Evolutionary conservation across 2,329 filamentous ascomycete species (phyloP).

Genomic region (Zasmidium angulare): DNA sequence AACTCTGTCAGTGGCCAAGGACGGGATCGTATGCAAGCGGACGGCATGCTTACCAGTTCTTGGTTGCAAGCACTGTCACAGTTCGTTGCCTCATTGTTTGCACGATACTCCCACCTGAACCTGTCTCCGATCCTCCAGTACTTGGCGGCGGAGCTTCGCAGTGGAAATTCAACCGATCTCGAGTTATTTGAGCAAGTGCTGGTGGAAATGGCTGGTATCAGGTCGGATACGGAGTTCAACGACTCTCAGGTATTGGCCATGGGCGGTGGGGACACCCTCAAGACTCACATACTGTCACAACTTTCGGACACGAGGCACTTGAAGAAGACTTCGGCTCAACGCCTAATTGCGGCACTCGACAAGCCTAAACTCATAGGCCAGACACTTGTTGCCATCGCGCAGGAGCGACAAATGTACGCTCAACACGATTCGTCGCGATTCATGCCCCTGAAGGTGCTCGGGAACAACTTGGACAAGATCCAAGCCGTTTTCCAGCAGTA

Average conservation of each 20-base stretch:
- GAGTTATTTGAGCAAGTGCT: constrained; percentile 90
- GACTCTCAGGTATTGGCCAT: constrained; percentile 85
- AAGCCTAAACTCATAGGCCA: constrained; percentile 77
- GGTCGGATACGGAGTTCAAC: constrained; percentile 82
- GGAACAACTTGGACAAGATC: constrained; percentile 85
- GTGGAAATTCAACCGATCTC: constrained; percentile 83
- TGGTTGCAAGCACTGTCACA: constrained; percentile 88
- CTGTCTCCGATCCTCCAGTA: constrained; percentile 85
- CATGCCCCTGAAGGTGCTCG: constrained; percentile 83
- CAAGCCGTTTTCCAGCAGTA: constrained; percentile 84
- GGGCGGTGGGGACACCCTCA: constrained; percentile 78
- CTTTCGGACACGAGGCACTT: constrained; percentile 81
- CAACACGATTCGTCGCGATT: constrained; percentile 70
- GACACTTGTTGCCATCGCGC: constrained; percentile 84
- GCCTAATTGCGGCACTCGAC: constrained; percentile 75
- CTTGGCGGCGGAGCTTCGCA: constrained; percentile 77
- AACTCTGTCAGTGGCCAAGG: constrained; percentile 63
- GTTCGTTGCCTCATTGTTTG: constrained; percentile 90
- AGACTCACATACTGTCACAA: constrained; percentile 75
- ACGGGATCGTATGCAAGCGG: constrained; percentile 60
- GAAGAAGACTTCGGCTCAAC: constrained; percentile 64
- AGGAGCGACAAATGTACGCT: constrained; percentile 84
- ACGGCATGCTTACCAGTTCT: constrained; percentile 75
- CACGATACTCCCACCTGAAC: constrained; percentile 80
- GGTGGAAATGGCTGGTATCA: constrained; percentile 88